A percentile compares a stretch with the other conserved stretches of the same genome.
Conservation (phyloP, 2,329 filamentous ascomycete species). For the Trichoderma hamatum region DNA sequence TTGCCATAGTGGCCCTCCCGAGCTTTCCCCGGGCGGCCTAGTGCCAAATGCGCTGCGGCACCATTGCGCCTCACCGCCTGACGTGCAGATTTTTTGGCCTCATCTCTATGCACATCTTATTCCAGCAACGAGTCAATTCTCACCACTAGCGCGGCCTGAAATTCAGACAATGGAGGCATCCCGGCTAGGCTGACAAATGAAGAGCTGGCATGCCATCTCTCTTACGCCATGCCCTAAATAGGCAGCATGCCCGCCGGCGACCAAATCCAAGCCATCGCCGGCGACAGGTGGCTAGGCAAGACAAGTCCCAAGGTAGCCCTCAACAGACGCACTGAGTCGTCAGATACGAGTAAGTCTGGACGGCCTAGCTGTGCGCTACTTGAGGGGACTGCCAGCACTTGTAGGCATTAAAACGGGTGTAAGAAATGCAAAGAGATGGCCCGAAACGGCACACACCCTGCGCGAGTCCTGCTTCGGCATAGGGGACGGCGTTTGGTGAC, state of each 20-base stretch:
- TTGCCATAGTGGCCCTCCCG: background rate
- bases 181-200: slow-evolving; percentile 27
- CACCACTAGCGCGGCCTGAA: slow-evolving; percentile 21
- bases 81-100: slow-evolving; percentile 28
- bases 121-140: slow-evolving; percentile 23
- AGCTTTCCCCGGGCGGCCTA: slow-evolving; percentile 17
- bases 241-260: slow-evolving; percentile 31
- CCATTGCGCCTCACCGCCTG: slow-evolving; percentile 29
- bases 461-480: background rate
- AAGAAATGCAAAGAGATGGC: background rate
- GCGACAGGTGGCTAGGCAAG: slow-evolving; percentile 13
- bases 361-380: background rate
- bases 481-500: background rate
- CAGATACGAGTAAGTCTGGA: slow-evolving; percentile 21
- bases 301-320: slow-evolving; percentile 7
- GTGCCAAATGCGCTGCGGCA: background rate
- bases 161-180: slow-evolving; percentile 18
- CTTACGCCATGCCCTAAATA: slow-evolving; percentile 28
- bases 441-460: background rate
- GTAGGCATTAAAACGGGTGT: slow-evolving; percentile 4
- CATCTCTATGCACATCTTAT: slow-evolving; percentile 22
- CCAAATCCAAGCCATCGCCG: background rate
- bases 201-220: slow-evolving; percentile 1
- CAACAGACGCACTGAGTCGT: slow-evolving; percentile 10
- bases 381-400: slow-evolving; percentile 5